Base-by-base conservation (phyloP, 169 alveolate genomes). In the Eimeria brunetti region DNA sequence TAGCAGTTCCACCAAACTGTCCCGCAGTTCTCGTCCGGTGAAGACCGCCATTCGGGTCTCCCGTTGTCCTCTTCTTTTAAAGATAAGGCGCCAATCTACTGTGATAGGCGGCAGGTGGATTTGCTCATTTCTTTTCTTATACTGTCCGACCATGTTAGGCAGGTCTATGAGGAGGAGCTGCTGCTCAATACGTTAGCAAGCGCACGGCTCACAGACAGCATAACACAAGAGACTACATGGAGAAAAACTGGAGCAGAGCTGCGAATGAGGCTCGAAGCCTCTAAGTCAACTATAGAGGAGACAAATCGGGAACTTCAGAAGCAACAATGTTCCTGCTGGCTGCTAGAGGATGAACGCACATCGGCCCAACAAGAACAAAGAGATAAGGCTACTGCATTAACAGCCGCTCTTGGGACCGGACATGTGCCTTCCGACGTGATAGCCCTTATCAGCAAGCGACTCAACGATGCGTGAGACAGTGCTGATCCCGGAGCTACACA, bases 271-370 rank as follows among this genome's bases (percentile, higher is more conserved):
- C 93, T 86, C 20, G 93, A 64, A 18, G 33, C 33, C 46, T 24
- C 83, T 30, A 86, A 49, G 41, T 30, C 60, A 41, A 20, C 38
- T 51, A 18, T 44, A 64, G 83, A 62, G 56, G 53, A 86, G 51
- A 36, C 75, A n/a, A 71, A 62, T 27, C 44, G 64, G 38, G 71
- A 86, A 53, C 38, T 86, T 56, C 93, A 86, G 53, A 86, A 60
- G 67, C 93, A 86, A 36, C 93, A 86, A 22, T 49, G 83, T 9
- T 62, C 93, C 49, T 86, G 93, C 51, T 86, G 93, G 93, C 69
- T 86, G 41, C 51, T 86, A 41, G 93, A 86, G 67, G 93, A 86
- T 41, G 93, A 86, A 36, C 78, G 80, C 44, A 75, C 83, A 11
- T 49, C 93, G 2, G 93, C 93, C 20, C 83, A 86, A 49, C 93